Base-by-base conservation (phyloP, 129 eudicot species). In the Chrysanthemum makinoi region DNA sequence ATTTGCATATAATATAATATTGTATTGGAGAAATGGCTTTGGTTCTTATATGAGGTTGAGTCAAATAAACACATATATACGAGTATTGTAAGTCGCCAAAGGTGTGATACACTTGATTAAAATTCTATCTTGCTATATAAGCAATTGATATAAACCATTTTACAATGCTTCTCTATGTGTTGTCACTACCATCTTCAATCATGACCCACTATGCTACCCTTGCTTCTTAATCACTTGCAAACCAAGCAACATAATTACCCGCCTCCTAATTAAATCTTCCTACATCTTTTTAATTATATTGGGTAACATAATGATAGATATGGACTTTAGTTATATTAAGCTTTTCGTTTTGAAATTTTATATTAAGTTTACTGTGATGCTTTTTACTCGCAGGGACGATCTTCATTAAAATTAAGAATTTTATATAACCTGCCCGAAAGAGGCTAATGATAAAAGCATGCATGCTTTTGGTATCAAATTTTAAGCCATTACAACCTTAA, bases 361-460 rank as follows among this genome's bases (percentile, higher is more conserved):
- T 5, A 33, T 4, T 33, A 33, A 26, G 30, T 33, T 4, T 5
- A 33, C 7, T 5, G 39, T 4, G 39, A 33, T 33, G 39, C 39
- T 33, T 26, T 20, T 55, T 10, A 58, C 6, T 20, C 3, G 20
- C 19, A 59, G 14, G n/a, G 8, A 33, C 39, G 39, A 48, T 46
- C 13, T 66, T 3, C 8, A 52, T 15, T 68, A 3, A 46, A 48
- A 5, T 14, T 11, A 9, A 7, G 33, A 4, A 17, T 60, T 18
- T 4, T 20, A 44, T 3, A 44, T 5, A 52, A 2, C n/a, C 8
- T 51, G 12, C 17, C 63, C 54, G 16, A 48, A 69, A n/a, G 49
- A 65, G 53, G 60, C 44, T 53, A 76, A 62, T 73, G 65, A 68
- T 72, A 76, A 81, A 73, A 80, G 88, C 92, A 84, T 83, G 88